A percentile compares a stretch with the other conserved stretches of the same genome.
Evolutionary conservation across 2,329 filamentous ascomycete species (phyloP).

Genomic region (Bipolaris oryzae): DNA sequence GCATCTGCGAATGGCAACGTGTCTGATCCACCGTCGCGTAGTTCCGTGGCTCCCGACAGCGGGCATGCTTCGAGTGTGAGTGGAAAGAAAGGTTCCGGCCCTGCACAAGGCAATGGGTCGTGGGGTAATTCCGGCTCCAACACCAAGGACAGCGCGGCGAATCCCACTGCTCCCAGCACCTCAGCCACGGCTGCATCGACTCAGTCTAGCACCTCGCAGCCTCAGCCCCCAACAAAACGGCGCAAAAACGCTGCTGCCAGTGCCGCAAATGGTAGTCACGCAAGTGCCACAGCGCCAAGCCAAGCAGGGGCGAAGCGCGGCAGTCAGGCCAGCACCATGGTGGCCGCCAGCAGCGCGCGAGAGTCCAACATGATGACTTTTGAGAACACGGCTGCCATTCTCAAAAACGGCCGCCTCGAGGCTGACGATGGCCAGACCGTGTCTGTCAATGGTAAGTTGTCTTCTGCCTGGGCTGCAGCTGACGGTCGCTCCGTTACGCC

Average conservation of each 20-base stretch:
- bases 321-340: slow-evolving; percentile 40
- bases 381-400: slow-evolving; percentile 69
- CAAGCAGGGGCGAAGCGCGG: slow-evolving; percentile 45
- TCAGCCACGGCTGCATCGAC: slow-evolving; percentile 60
- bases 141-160: slow-evolving; percentile 43
- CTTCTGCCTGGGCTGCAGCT: slow-evolving; percentile 29
- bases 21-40: slow-evolving; percentile 49
- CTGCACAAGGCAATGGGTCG: slow-evolving; percentile 50
- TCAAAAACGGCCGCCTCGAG: slow-evolving; percentile 78
- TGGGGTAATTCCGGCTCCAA: slow-evolving; percentile 45
- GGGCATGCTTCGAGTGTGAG: slow-evolving; percentile 39
- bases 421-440: slow-evolving; percentile 90
- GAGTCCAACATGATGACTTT: slow-evolving; percentile 92
- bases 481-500: slow-evolving; percentile 35
- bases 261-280: slow-evolving; percentile 45
- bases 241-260: slow-evolving; percentile 71
- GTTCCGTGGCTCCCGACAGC: slow-evolving; percentile 41
- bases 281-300: slow-evolving; percentile 47
- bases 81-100: slow-evolving; percentile 48
- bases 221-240: slow-evolving; percentile 65
- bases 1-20: slow-evolving; percentile 64
- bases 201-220: slow-evolving; percentile 43
- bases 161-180: slow-evolving; percentile 59
- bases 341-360: slow-evolving; percentile 52
- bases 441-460: slow-evolving; percentile 75